phyloP scores from a whole-genome alignment of 345 rosid species.

The thale cress (Arabidopsis thaliana) region TAIR10.1 NC_003071.7:13320501-13321000 shows the following conservation, averaged over 20 bases:
- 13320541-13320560: conserved; percentile 77
- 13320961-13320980: conserved; percentile 77
- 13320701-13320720: conserved; percentile 80
- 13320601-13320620: conserved; percentile 68
- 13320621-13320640: conserved; percentile 68
- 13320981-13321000: conserved; percentile 80
- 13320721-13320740: conserved; percentile 90
- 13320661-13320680: conserved; percentile 74
- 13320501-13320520: conserved; percentile 62
- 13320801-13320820: conserved; percentile 67
- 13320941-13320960: conserved; percentile 69
- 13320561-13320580: conserved; percentile 68
- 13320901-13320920: conserved; percentile 88
- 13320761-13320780: conserved; percentile 77
- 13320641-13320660: conserved; percentile 51
- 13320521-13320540: conserved; percentile 77
- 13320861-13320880: background rate
- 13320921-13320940: conserved; percentile 82
- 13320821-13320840: background rate
- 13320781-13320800: conserved; percentile 62
- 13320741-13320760: conserved; percentile 86
- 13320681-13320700: conserved; percentile 84
- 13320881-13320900: conserved; percentile 41
- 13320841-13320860: background rate
- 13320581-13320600: conserved; percentile 70